Percentiles rank a stretch among this genome's conserved stretches.
Evolutionary conservation across 495 filamentous ascomycete species (phyloP).

Genomic region (Lophiostoma macrostomum): DNA sequence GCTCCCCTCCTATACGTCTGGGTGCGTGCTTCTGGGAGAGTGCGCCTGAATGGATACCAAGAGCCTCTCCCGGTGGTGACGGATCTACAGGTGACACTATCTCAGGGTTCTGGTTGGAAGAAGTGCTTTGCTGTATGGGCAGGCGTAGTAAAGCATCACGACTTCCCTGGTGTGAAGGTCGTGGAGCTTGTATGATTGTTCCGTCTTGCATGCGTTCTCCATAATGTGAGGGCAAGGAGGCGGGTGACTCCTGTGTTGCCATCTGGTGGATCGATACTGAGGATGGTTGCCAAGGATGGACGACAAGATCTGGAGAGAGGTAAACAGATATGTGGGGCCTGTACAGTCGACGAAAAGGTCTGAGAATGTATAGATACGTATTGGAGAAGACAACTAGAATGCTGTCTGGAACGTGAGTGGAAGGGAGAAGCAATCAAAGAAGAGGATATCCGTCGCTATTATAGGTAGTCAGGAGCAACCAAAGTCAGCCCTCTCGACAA

Average conservation of each 20-base stretch:
- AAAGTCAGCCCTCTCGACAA: neutral
- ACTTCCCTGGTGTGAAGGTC: conserved; percentile 7
- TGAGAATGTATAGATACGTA: neutral
- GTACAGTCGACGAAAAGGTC: neutral
- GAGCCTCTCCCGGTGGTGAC: neutral
- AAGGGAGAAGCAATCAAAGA: neutral
- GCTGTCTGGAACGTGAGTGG: neutral
- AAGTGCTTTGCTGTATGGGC: conserved; percentile 11
- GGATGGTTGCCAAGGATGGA: no score
- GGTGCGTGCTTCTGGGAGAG: neutral
- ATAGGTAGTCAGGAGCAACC: conserved; percentile 14
- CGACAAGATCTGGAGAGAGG: conserved; percentile 10
- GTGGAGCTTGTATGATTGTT: conserved; percentile 2
- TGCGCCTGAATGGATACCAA: neutral
- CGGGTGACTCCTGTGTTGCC: conserved; percentile 1
- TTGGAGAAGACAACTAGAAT: neutral
- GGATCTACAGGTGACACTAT: conserved; percentile 6
- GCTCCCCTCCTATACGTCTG: neutral
- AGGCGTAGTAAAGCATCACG: conserved; percentile 10
- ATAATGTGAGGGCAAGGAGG: conserved; percentile 14
- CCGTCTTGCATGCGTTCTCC: conserved; percentile 17
- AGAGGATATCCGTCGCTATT: conserved; percentile 1
- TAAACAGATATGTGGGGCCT: conserved; percentile 4
- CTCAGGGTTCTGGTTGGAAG: conserved; percentile 4
- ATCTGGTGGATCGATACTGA: neutral